Percentiles rank a stretch among this genome's conserved stretches.
Conservation (phyloP, 2,329 filamentous ascomycete genomes). For the Aspergillus sp. region DNA sequence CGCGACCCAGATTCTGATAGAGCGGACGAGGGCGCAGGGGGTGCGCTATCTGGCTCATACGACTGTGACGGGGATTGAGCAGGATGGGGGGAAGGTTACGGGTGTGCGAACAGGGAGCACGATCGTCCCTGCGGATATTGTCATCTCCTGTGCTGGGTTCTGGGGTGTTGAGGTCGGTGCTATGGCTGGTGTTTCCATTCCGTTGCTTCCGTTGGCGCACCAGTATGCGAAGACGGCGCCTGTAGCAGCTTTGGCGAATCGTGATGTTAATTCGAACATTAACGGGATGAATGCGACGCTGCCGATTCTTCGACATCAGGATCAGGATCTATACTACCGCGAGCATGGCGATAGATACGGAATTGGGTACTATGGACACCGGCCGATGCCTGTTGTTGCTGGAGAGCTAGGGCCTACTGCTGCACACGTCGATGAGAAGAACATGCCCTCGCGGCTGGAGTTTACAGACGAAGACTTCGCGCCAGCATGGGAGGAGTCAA, state of each 20-base stretch:
- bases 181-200: constrained; percentile 60
- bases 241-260: constrained; percentile 46
- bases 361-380: constrained; percentile 65
- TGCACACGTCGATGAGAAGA: constrained; percentile 55
- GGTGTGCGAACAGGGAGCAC: constrained; percentile 55
- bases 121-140: constrained; percentile 57
- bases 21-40: constrained; percentile 57
- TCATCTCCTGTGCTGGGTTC: constrained; percentile 64
- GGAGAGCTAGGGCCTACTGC: constrained; percentile 55
- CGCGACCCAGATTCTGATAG: constrained; percentile 62
- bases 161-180: constrained; percentile 66
- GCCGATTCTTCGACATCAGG: constrained; percentile 63
- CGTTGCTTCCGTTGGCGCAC: constrained; percentile 61
- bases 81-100: constrained; percentile 51
- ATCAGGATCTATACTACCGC: constrained; percentile 64
- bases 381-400: constrained; percentile 60
- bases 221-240: constrained; percentile 64
- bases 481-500: constrained; percentile 59
- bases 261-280: constrained; percentile 39
- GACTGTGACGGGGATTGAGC: constrained; percentile 58
- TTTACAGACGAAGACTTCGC: constrained; percentile 63
- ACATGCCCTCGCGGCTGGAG: constrained; percentile 63
- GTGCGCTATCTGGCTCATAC: constrained; percentile 59
- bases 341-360: constrained; percentile 64
- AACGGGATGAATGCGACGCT: constrained; percentile 51